Base-by-base conservation (phyloP, 2,329 filamentous ascomycete genomes). In the Dactylellina leptospora region DNA sequence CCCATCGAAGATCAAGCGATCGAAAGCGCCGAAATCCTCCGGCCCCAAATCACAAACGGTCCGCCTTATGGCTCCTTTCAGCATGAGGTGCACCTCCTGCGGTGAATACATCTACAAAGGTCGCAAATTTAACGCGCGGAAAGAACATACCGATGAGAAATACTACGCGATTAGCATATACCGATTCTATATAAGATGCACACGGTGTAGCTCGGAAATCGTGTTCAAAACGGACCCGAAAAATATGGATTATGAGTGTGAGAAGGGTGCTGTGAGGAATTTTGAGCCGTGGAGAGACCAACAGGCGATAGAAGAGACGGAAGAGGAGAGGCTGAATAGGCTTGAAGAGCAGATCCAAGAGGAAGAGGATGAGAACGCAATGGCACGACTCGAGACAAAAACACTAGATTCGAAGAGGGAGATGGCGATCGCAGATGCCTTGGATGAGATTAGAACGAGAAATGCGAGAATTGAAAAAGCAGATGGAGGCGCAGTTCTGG, bases 211-310 rank as follows among this genome's bases (percentile, higher is more conserved):
- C 44, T 88, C 86, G 44, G 92, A 96, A 78, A 96, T 97, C 76
- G 92, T 91, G 0, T 96, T 97, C 83, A 89, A 90, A 74, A 97
- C 95, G 0, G 95, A 99, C 76, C 95, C 95, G 0, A 96, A 96
- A 80, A 93, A 93, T 78, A 92, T 92, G 84, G 93, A 97, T 79
- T 99, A 97, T 78, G 86, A 84, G 50, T 88, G 86, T 81, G 86
- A 96, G 79, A 85, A 85, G 53, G 93, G 95, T 13, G 95, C 93
- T 3, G 92, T 93, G 81, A 85, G 95, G 45, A 97, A 96, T 80
- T 95, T 95, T 74, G 95, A 99, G 80, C 90, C 90, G 0, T 99
- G 95, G 95, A 83, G 92, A 22, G 84, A 88, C 54, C 84, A 86
- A 22, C 85, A 87, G 70, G 82, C 85, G 11, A 83, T 82, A 11